phyloP scores from a whole-genome alignment of 169 alveolate species.

The Plasmodium billcollinsi region DNA sequence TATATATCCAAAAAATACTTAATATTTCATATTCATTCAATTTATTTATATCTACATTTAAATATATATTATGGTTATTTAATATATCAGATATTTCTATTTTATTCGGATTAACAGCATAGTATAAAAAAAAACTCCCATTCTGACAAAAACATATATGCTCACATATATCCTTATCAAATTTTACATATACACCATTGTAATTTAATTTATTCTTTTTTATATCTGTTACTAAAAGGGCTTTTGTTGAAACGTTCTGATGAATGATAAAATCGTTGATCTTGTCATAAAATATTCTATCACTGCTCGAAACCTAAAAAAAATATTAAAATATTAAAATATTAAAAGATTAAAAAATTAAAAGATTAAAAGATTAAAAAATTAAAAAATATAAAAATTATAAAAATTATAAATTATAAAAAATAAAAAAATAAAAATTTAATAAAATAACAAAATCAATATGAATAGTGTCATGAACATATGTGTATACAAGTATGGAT shows the following conservation, averaged over 20 bases:
- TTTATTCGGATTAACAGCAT: constrained; percentile 37
- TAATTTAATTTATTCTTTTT: constrained; percentile 40
- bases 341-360: neutral
- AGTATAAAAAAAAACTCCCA: constrained; percentile 45
- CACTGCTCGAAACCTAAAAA: constrained; percentile 52
- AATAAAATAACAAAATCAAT: too few species aligned
- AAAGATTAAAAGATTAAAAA: neutral
- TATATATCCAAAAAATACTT: constrained; percentile 42
- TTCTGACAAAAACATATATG: constrained; percentile 34
- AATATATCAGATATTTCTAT: constrained; percentile 56
- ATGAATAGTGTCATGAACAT: too few species aligned
- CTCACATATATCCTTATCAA: constrained; percentile 55
- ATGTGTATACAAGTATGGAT: too few species aligned
- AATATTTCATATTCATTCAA: constrained; percentile 56
- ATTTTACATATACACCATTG: constrained; percentile 62
- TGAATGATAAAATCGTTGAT: constrained; percentile 66
- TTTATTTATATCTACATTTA: constrained; percentile 43
- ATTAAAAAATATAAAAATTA: too few species aligned
- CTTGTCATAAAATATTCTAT: constrained; percentile 55
- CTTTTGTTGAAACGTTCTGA: constrained; percentile 57
- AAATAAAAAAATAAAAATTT: too few species aligned
- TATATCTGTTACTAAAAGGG: constrained; percentile 51
- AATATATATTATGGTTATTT: constrained; percentile 58
- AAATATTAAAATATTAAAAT: too few species aligned
- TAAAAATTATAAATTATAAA: too few species aligned